phyloP scores from a whole-genome alignment of 805 yeast species.

The Saccharomycopsis babjevae region DNA sequence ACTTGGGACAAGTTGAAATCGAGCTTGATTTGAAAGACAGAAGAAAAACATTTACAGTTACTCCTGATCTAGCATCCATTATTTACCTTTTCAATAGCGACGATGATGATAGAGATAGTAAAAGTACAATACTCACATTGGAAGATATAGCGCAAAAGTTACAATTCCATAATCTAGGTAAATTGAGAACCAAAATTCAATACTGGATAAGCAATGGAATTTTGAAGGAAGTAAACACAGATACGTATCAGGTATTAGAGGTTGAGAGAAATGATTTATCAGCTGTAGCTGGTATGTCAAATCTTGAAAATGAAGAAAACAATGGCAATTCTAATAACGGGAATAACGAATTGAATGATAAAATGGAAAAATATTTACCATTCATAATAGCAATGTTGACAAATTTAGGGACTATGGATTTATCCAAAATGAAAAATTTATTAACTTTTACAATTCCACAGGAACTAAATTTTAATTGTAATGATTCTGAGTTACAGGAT shows the following conservation, averaged over 20 bases:
- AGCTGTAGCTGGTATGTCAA: slow-evolving; percentile 7
- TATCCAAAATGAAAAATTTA: slow-evolving; percentile 42
- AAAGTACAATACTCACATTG: slow-evolving; percentile 23
- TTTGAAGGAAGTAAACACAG: slow-evolving; percentile 31
- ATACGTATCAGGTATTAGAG: slow-evolving; percentile 35
- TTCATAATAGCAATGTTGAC: slow-evolving; percentile 47
- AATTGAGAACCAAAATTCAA: background rate
- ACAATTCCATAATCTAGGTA: slow-evolving; percentile 30
- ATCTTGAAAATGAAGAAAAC: slow-evolving; percentile 22
- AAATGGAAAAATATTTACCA: slow-evolving; percentile 31
- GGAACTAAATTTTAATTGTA: slow-evolving; percentile 30
- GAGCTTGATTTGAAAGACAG: slow-evolving; percentile 47
- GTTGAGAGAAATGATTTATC: slow-evolving; percentile 16
- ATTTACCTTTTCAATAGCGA: slow-evolving; percentile 36
- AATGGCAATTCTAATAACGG: slow-evolving; percentile 2
- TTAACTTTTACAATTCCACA: slow-evolving; percentile 46
- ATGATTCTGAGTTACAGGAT: slow-evolving; percentile 33
- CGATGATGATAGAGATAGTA: background rate
- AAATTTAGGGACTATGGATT: slow-evolving; percentile 41
- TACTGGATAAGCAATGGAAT: slow-evolving; percentile 63
- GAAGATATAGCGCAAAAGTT: slow-evolving; percentile 33
- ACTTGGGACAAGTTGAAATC: slow-evolving; percentile 52
- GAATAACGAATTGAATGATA: slow-evolving; percentile 23
- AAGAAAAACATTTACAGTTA: slow-evolving; percentile 34
- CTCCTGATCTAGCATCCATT: slow-evolving; percentile 63